Conservation (phyloP, 2,329 filamentous ascomycete species). For the Colletotrichum chlorophyti region DNA sequence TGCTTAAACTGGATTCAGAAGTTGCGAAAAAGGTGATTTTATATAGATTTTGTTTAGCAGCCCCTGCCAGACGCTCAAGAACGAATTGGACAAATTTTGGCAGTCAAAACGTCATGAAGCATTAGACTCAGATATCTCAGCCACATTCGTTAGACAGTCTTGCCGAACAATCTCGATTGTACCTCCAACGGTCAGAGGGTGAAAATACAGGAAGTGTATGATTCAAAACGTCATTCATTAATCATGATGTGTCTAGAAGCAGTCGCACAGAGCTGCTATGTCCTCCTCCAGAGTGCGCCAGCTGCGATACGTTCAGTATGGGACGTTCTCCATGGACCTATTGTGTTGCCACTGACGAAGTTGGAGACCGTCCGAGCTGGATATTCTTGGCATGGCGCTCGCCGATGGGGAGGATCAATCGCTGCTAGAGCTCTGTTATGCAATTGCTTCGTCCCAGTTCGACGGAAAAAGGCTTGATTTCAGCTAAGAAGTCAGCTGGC, state of each 20-base stretch:
- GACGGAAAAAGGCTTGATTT: neutral
- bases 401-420: neutral
- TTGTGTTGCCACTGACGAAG: constrained; percentile 21
- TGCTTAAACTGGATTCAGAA: too few relatives aligned
- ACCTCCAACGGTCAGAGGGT: neutral
- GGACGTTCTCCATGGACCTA: neutral
- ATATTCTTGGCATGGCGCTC: constrained; percentile 17
- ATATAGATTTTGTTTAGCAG: too few relatives aligned
- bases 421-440: neutral
- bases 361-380: neutral
- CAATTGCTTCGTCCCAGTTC: too few relatives aligned
- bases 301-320: neutral
- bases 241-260: neutral
- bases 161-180: neutral
- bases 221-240: constrained; percentile 18
- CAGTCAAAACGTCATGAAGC: neutral
- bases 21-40: too few relatives aligned
- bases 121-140: neutral
- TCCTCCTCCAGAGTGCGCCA: neutral
- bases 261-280: neutral
- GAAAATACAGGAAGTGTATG: too few relatives aligned
- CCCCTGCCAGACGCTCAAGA: too few relatives aligned
- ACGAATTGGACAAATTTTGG: too few relatives aligned
- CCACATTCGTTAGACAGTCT: neutral
- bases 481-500: neutral